Evolutionary conservation across 768 basidiomycete species (phyloP), one percentile per base, ranked within the genome.

Genomic region (Phaeotremella fagi): DNA sequence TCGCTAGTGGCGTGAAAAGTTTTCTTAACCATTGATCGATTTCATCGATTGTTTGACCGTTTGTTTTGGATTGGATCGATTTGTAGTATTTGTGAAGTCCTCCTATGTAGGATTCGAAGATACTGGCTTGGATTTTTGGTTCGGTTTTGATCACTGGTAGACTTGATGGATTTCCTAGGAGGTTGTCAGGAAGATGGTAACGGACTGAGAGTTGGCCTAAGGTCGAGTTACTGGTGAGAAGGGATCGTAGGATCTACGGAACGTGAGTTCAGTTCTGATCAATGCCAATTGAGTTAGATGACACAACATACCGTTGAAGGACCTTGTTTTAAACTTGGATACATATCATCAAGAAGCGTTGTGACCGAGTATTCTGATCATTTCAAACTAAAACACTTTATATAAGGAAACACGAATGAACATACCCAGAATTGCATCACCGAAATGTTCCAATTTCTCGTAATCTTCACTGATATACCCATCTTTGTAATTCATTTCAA

Each of bases 51-150:
- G 64, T 64, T 26, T 53, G 28, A 1, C 62, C 68, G 33, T 33
- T 16, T 6, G 27, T 18, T 15, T 16, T 33, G 26, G 29, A 4
- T 5, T 4, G 12, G 41, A 59, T 60, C 2, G 63, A 65, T 18
- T 60, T 50, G 48, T 55, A 68, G 2, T 61, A 65, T 18, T 60
- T 50, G 48, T 55, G 66, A 2, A 71, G 47, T 5, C 63, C 69
- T 6, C 61, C 69, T 28, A 63, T 35, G 51, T 71, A 68, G 12
- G 66, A 61, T 54, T 71, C 69, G 50, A 71, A 66, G 26, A 71
- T 20, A 38, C 64, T 59, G 9, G 66, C 69, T 3, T 42, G 31
- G 12, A 56, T 52, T 33, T 64, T 61, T 16, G 61, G 55, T 15
- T 55, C 47, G 15, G 52, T 35, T 2, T n/a, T 18, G 1, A 67